Conservation (phyloP, 2,329 filamentous ascomycete genomes). For the Penicillium sp. region DNA sequence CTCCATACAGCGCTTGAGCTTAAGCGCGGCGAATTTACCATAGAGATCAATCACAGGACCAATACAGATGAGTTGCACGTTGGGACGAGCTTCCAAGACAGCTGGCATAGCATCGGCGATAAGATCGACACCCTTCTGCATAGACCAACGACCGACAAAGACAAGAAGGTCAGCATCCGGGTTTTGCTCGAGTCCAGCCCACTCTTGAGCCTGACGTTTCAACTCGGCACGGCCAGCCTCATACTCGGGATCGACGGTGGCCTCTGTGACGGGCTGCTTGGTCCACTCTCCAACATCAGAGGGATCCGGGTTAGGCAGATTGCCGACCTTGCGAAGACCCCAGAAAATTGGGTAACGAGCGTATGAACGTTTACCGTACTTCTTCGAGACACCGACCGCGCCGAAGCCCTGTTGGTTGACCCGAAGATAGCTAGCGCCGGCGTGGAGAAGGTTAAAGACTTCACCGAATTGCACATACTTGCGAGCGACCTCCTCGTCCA, state of each 20-base stretch:
- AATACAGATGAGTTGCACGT: conserved; percentile 65
- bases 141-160: conserved; percentile 70
- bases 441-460: conserved; percentile 70
- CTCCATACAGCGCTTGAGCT: conserved; percentile 66
- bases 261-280: conserved; percentile 55
- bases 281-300: conserved; percentile 66
- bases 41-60: conserved; percentile 71
- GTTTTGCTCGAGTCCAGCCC: conserved; percentile 66
- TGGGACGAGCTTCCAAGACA: conserved; percentile 62
- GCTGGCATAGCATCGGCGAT: conserved; percentile 70
- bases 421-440: conserved; percentile 67
- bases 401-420: conserved; percentile 70
- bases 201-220: conserved; percentile 66
- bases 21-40: conserved; percentile 68
- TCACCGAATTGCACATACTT: conserved; percentile 70
- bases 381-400: conserved; percentile 69
- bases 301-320: conserved; percentile 68
- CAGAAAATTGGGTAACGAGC: conserved; percentile 72
- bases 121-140: conserved; percentile 70
- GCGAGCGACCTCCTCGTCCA: conserved; percentile 60
- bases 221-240: conserved; percentile 60
- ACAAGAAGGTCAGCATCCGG: conserved; percentile 68
- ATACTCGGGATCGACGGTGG: conserved; percentile 57
- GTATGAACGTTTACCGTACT: conserved; percentile 70
- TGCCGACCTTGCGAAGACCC: conserved; percentile 65